Conservation (phyloP, 257 asterid species). For the Solanum gandarillasii region DNA sequence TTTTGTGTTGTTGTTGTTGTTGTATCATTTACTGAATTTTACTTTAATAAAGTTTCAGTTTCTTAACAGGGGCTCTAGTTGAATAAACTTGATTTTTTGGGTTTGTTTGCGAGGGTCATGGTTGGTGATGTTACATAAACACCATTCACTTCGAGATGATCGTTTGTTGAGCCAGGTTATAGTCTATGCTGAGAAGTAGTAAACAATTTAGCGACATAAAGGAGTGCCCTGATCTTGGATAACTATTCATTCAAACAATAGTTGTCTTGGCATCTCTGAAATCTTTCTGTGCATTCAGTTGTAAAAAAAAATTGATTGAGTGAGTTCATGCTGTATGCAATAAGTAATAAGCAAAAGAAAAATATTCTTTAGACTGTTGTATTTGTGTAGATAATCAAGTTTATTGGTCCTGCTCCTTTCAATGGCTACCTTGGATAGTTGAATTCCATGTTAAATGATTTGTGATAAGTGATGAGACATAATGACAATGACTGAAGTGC, state of each 20-base stretch:
- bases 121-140: background rate
- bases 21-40: background rate
- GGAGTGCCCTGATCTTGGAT: background rate
- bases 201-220: background rate
- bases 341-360: background rate
- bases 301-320: background rate
- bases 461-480: background rate
- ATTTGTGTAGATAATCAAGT: background rate
- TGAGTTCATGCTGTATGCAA: background rate
- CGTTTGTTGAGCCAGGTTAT: background rate
- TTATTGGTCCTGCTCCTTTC: background rate
- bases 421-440: background rate
- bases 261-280: background rate
- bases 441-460: background rate
- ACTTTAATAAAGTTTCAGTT: background rate
- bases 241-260: background rate
- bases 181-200: background rate
- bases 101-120: background rate
- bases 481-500: background rate
- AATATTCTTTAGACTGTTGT: background rate
- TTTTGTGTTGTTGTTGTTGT: background rate
- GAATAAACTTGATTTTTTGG: background rate
- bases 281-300: background rate
- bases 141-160: background rate
- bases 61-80: background rate